Evolutionary conservation across 495 filamentous ascomycete genomes (phyloP), one percentile per base, ranked within the genome.

Genomic region (Hypoxylon cercidicola): DNA sequence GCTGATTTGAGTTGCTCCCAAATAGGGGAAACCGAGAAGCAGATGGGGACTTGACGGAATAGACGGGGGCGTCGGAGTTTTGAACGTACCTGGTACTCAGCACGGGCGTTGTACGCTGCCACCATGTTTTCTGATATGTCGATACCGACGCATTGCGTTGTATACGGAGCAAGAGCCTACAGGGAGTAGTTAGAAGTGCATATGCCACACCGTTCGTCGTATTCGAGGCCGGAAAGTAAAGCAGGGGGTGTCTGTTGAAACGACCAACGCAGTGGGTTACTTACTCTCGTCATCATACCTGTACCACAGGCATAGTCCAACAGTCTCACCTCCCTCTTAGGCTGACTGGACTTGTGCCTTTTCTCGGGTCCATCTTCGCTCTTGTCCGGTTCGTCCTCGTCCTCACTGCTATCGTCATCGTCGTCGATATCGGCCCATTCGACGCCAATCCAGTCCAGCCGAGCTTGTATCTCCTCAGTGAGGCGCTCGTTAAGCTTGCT

Each of bases 261-360:
- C 23, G 2, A 25, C 23, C 23, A 16, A 37, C 32, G 12, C 66
- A 18, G n/a, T 15, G 43, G 41, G 21, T 5, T 25, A 48, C 80
- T 66, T 68, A 85, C 84, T 61, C 80, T 75, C 5, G 85, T 86
- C 62, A 91, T 79, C 62, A 80, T 55, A 4, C 90, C 90, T 15
- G 89, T 86, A 3, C 90, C 90, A 59, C 88, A 92, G 44, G 90
- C 90, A 74, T 92, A 93, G 63, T 93, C 90, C 9, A 93, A 76
- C 48, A 92, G 68, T 30, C 82, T 79, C 41, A 90, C 77, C 23
- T 82, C 75, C 55, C 80, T 78, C 41, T 65, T 74, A n/a, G 76
- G 69, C 10, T 72, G 46, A 23, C 19, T 15, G 4, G 54, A 19
- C 37, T 37, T 19, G 1, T 23, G 7, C 19, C 35, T 39, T 4